phyloP scores from a whole-genome alignment of 177 flowering plant species.

The Telopea speciosissima region DNA sequence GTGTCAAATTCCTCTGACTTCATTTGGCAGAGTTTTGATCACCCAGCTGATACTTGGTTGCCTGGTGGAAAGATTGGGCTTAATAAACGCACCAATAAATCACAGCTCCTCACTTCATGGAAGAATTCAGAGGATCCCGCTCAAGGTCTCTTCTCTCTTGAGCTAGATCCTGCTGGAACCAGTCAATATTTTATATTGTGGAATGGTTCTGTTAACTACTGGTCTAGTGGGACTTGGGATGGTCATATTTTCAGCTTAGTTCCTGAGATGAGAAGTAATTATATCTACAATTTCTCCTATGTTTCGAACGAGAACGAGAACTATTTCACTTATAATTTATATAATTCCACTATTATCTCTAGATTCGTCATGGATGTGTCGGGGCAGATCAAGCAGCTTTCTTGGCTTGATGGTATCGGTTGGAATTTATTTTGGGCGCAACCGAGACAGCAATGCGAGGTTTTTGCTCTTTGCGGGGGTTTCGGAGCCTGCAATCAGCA shows the following conservation, averaged over 20 bases:
- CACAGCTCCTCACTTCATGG: slow-evolving; percentile 29
- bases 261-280: slow-evolving; percentile 25
- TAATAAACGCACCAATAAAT: slow-evolving; percentile 17
- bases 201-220: slow-evolving; percentile 24
- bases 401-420: slow-evolving; percentile 13
- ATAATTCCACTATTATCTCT: slow-evolving; percentile 10
- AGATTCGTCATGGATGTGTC: slow-evolving; percentile 26
- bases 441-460: slow-evolving; percentile 31
- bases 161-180: slow-evolving; percentile 14
- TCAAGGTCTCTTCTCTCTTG: slow-evolving; percentile 26
- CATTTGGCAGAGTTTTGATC: slow-evolving; percentile 38
- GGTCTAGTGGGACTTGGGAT: slow-evolving; percentile 35
- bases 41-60: slow-evolving; percentile 30
- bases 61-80: slow-evolving; percentile 24
- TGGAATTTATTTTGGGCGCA: slow-evolving; percentile 31
- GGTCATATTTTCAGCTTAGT: slow-evolving; percentile 20
- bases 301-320: slow-evolving; percentile 24
- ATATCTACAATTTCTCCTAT: slow-evolving; percentile 19
- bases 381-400: slow-evolving; percentile 23
- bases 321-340: slow-evolving; percentile 23
- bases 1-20: slow-evolving; percentile 12
- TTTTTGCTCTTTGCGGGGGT: slow-evolving; percentile 28
- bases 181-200: slow-evolving; percentile 18
- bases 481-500: slow-evolving; percentile 25
- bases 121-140: slow-evolving; percentile 31